Conservation (phyloP, 148 eudicot species). For the Cornus controversa region DNA sequence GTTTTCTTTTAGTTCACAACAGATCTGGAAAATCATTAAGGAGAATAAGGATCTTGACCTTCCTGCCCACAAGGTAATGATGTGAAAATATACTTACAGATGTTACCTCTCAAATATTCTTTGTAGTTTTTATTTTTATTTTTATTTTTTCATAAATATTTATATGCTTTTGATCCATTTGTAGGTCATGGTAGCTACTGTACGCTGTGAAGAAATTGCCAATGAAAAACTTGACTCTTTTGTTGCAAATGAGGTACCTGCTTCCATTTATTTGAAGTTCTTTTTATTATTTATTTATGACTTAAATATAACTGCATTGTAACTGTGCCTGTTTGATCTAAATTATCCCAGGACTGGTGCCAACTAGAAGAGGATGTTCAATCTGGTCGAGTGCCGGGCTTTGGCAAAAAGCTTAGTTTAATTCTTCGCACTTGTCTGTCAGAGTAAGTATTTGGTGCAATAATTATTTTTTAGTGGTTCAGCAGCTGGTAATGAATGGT, state of each 20-base stretch:
- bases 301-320: neutral
- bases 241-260: constrained; percentile 61
- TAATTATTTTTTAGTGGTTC: constrained; percentile 1
- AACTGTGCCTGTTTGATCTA: neutral
- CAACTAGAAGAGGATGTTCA: constrained; percentile 66
- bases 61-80: constrained; percentile 88
- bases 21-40: constrained; percentile 88
- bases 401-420: constrained; percentile 83
- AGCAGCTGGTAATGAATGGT: neutral
- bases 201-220: constrained; percentile 95
- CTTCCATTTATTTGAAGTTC: constrained; percentile 1
- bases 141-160: neutral
- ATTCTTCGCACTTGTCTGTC: constrained; percentile 61
- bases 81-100: neutral
- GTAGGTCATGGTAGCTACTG: constrained; percentile 98
- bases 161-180: neutral
- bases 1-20: constrained; percentile 90
- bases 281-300: neutral
- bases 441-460: constrained; percentile 55
- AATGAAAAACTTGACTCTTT: constrained; percentile 65
- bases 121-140: neutral
- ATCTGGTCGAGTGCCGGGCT: constrained; percentile 58
- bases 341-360: constrained; percentile 68
- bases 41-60: constrained; percentile 95
- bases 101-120: neutral